Evolutionary conservation across 805 yeast genomes (phyloP).

Genomic region (Middelhovenomyces tepae): DNA sequence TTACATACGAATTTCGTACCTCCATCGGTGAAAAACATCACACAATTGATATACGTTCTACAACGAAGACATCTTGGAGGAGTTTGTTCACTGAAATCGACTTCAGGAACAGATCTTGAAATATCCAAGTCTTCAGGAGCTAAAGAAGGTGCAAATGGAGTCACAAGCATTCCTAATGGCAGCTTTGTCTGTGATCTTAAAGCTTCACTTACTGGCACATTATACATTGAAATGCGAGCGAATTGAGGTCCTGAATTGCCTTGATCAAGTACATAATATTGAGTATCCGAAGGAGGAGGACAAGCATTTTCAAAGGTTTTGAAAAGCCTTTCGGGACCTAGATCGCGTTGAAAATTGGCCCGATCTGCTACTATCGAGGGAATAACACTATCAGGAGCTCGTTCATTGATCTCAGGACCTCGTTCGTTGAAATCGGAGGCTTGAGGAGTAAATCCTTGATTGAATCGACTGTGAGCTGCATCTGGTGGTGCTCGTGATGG

Average conservation of each 20-base stretch:
- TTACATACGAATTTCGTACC: conserved; percentile 70
- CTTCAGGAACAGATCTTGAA: conserved; percentile 54
- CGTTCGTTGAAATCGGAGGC: background rate
- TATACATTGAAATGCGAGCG: conserved; percentile 71
- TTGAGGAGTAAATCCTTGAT: too few species aligned
- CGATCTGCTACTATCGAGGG: conserved; percentile 33
- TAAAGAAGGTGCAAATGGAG: conserved; percentile 70
- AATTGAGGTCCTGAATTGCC: conserved; percentile 77
- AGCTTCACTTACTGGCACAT: conserved; percentile 66
- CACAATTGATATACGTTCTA: conserved; percentile 81
- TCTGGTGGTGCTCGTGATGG: background rate
- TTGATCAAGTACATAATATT: conserved; percentile 64
- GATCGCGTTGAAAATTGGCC: conserved; percentile 23
- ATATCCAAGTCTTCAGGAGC: conserved; percentile 30
- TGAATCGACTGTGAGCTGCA: background rate
- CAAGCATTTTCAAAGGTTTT: conserved; percentile 66
- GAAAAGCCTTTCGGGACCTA: conserved; percentile 39
- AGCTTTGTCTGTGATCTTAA: conserved; percentile 60
- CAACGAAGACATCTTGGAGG: conserved; percentile 89
- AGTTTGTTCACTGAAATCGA: conserved; percentile 45
- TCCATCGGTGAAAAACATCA: conserved; percentile 53
- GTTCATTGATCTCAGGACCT: background rate
- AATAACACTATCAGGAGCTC: conserved; percentile 6
- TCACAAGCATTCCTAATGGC: conserved; percentile 72
- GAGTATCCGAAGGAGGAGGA: conserved; percentile 78